Evolutionary conservation across 163 green algal genomes (phyloP).

Genomic region (Coccomyxa subellipsoidea): DNA sequence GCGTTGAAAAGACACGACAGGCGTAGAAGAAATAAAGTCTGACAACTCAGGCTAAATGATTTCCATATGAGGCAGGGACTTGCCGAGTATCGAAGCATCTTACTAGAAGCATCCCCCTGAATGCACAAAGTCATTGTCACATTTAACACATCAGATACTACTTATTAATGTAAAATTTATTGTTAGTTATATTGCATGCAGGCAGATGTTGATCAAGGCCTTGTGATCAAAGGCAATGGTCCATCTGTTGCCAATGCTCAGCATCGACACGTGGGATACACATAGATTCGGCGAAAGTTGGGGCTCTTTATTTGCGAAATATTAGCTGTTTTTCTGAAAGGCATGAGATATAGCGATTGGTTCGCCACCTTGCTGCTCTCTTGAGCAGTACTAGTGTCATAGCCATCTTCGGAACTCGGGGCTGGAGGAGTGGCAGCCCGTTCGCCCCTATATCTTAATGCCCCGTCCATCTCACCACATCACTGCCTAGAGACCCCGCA

Average conservation of each 20-base stretch:
- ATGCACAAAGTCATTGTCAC: neutral
- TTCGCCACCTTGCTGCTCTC: slow-evolving; percentile 2
- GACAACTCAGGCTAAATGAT: neutral
- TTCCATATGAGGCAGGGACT: neutral
- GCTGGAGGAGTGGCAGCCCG: neutral
- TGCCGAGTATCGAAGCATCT: neutral
- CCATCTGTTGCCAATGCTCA: too few species aligned
- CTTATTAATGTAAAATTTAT: neutral
- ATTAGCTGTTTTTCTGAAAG: too few species aligned
- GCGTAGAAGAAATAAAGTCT: neutral
- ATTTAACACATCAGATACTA: neutral
- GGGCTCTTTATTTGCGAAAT: too few species aligned
- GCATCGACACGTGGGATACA: too few species aligned
- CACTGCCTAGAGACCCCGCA: neutral
- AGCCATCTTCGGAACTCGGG: slow-evolving; percentile 2
- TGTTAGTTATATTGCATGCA: neutral
- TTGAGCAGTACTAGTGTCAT: slow-evolving; percentile 1
- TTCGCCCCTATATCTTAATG: neutral
- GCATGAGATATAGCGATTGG: too few species aligned
- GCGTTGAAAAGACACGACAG: neutral
- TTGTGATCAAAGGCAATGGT: neutral
- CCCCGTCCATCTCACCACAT: neutral
- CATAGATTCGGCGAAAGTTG: too few species aligned
- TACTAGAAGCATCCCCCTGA: neutral
- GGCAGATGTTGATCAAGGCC: neutral